Percentiles rank a stretch among this genome's conserved stretches.
These are phyloP conservation scores for Musa itinerans DNA, from an alignment of 176 grass and related monocot species.

Conservation along the genomic window DNA sequence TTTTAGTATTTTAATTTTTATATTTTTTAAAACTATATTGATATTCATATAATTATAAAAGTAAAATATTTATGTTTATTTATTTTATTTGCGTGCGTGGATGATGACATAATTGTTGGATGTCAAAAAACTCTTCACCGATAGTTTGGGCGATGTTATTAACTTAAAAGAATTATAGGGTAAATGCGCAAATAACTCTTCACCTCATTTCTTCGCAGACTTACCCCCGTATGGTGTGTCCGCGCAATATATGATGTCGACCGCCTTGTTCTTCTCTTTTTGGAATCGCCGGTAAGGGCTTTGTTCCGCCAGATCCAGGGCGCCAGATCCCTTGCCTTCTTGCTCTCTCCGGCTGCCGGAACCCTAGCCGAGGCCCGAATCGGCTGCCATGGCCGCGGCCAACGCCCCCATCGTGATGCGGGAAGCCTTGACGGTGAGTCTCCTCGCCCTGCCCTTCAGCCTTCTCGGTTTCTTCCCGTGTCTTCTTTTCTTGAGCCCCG, in stretches of 20 bases:
- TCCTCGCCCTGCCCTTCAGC: background rate
- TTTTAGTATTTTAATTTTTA: too few relatives aligned
- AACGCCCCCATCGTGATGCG: constrained; percentile 93
- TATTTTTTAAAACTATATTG: too few relatives aligned
- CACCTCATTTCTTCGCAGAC: too few relatives aligned
- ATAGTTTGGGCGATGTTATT: too few relatives aligned
- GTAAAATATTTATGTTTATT: too few relatives aligned
- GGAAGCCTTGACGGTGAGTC: constrained; percentile 77
- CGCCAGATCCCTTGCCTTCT: background rate
- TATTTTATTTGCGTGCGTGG: too few relatives aligned
- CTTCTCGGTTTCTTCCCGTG: constrained; percentile 9
- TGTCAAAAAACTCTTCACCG: too few relatives aligned
- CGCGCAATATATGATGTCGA: background rate
- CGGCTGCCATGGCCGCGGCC: constrained; percentile 81
- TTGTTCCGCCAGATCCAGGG: background rate
- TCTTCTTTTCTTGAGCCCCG: background rate
- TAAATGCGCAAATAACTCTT: too few relatives aligned
- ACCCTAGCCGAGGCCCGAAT: constrained; percentile 11
- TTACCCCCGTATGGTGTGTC: too few relatives aligned
- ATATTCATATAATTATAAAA: too few relatives aligned
- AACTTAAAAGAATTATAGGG: too few relatives aligned
- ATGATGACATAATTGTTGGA: too few relatives aligned
- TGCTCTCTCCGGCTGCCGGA: background rate
- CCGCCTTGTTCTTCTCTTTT: background rate
- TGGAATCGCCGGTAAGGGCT: background rate